Base-by-base conservation (phyloP, 495 filamentous ascomycete species). In the Talaromyces borbonicus region DNA sequence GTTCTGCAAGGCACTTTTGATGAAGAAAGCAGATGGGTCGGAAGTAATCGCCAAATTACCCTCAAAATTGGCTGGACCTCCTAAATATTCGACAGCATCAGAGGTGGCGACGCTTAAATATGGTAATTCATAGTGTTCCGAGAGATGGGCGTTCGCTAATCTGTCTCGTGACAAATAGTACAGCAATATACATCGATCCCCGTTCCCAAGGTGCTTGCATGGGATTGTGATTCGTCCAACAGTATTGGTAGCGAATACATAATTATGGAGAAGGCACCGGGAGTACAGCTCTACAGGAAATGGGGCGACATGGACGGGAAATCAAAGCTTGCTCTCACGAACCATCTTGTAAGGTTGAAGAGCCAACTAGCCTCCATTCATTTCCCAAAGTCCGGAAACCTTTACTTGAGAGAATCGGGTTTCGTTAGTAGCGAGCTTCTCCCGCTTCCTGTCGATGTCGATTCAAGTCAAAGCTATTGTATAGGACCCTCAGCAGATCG, bases 71-170 rank as follows among this genome's bases (percentile, higher is more conserved):
- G 52, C 55, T 2, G 49, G 49, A 24, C 59, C 59, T 5, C 48
- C 46, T 19, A 41, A 52, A 29, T 48, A 57, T 15, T 46, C 55
- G 11, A 54, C 54, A 1, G 58, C 60, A 11, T 63, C 58, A 47
- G 62, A 67, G 47, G 63, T 62, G 1, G 64, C 64, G 14, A 66
- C 61, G 16, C 52, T 62, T 52, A 47, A 54, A 20, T 66, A 48
- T 48, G 52, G 50, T 18, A 44, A 31, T 12, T 1, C 27, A 30
- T 14, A 25, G 6, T 35, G 5, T 35, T 14, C 9, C 12, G 31
- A 35, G 31, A 35, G 9, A 35, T 8, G 4, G 12, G 12, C 14
- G 16, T 4, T 4, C 31, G 16, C 26, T n/a, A 35, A 8, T 8
- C 31, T 35, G 12, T 45, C 22, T 5, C 29, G 1, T 8, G 31